Evolutionary conservation across 179 eudicot genomes (phyloP).

Genomic region (Vitellaria paradoxa): DNA sequence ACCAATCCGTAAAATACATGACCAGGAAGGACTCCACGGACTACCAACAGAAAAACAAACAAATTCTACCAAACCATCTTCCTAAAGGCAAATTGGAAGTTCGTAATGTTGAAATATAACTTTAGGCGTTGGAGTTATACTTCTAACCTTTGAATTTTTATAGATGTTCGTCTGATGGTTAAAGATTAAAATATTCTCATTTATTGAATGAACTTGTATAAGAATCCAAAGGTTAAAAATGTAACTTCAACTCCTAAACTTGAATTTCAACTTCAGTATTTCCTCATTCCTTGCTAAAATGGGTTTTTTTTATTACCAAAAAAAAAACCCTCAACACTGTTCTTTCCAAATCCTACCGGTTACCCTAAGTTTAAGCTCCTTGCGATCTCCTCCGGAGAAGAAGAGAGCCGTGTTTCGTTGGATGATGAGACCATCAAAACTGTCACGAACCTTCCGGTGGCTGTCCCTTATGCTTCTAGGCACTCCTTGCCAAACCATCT

Average conservation of each 20-base stretch:
- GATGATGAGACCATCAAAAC: constrained; percentile 57
- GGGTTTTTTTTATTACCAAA: too few relatives aligned
- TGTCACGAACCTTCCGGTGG: constrained; percentile 56
- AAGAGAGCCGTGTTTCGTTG: constrained; percentile 60
- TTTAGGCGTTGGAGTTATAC: too few relatives aligned
- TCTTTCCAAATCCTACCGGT: constrained; percentile 61
- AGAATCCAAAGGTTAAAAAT: too few relatives aligned
- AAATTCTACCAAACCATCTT: not conserved
- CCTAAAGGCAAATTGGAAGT: not conserved
- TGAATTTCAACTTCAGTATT: too few relatives aligned
- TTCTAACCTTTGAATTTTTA: too few relatives aligned
- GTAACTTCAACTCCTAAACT: too few relatives aligned
- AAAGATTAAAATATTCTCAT: too few relatives aligned
- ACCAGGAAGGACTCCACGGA: constrained; percentile 13
- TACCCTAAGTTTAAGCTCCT: constrained; percentile 54
- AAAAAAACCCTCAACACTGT: constrained; percentile 17
- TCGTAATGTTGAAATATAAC: too few relatives aligned
- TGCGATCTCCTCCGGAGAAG: constrained; percentile 56
- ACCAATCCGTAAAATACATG: constrained; percentile 15
- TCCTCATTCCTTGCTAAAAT: too few relatives aligned
- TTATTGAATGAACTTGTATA: too few relatives aligned
- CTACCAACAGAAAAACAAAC: constrained; percentile 4
- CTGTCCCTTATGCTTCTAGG: constrained; percentile 61
- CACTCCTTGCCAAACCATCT: constrained; percentile 58
- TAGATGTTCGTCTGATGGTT: too few relatives aligned